A percentile compares a stretch with the other conserved stretches of the same genome.
phyloP scores from a whole-genome alignment of 2,329 filamentous ascomycete genomes.

The Pseudogymnoascus sp. region DNA sequence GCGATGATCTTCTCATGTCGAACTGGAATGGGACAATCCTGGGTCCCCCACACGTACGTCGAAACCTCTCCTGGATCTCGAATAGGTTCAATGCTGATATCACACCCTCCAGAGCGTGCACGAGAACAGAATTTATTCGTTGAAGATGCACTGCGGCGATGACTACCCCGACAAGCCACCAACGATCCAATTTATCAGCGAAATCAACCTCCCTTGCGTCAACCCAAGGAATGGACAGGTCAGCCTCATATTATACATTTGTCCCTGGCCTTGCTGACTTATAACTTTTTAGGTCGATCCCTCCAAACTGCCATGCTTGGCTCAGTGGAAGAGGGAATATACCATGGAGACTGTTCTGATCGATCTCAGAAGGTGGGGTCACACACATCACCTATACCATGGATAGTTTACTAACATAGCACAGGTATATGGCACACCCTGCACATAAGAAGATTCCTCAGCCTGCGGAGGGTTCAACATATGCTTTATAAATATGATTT shows the following conservation, averaged over 20 bases:
- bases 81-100: neutral
- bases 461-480: conserved; percentile 75
- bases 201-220: conserved; percentile 95
- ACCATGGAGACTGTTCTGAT: conserved; percentile 93
- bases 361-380: conserved; percentile 65
- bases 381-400: conserved; percentile 15
- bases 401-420: conserved; percentile 19
- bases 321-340: conserved; percentile 85
- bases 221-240: conserved; percentile 70
- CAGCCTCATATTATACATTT: conserved; percentile 18
- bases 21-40: conserved; percentile 99
- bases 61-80: neutral
- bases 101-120: conserved; percentile 64
- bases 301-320: conserved; percentile 73
- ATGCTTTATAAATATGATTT: conserved; percentile 24
- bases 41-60: conserved; percentile 83
- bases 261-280: neutral
- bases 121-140: conserved; percentile 97
- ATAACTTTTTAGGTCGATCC: conserved; percentile 60
- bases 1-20: conserved; percentile 91
- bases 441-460: conserved; percentile 93
- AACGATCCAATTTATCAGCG: conserved; percentile 83
- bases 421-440: conserved; percentile 85
- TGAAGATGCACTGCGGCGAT: conserved; percentile 90
- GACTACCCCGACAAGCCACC: conserved; percentile 87